Percentiles rank a stretch among this genome's conserved stretches.
phyloP scores from a whole-genome alignment of 208 protist species.

The Crithidia fasciculata region DNA sequence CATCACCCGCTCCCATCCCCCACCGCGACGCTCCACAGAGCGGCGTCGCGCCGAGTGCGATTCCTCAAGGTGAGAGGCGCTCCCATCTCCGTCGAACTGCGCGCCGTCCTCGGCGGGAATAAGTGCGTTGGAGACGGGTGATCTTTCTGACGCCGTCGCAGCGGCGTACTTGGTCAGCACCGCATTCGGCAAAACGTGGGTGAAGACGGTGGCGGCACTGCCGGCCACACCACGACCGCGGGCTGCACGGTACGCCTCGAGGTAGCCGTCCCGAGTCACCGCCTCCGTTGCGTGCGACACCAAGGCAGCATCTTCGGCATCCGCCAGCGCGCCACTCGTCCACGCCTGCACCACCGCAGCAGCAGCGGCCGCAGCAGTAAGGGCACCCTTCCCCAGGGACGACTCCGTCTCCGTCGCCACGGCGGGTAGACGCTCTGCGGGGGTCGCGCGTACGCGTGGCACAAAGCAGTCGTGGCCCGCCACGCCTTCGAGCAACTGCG shows the following conservation, averaged over 20 bases:
- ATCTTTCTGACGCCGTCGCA: neutral
- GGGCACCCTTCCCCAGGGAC: no score
- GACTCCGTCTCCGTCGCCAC: neutral
- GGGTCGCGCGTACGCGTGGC: constrained; percentile 7
- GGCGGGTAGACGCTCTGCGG: no score
- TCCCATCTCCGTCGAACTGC: neutral
- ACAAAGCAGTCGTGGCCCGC: constrained; percentile 28
- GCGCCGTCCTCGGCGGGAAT: neutral
- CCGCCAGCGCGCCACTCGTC: constrained; percentile 14
- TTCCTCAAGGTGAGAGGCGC: neutral
- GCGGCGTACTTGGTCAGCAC: constrained; percentile 5
- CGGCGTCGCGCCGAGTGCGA: neutral
- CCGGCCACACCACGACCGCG: neutral
- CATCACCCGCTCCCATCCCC: constrained; percentile 11
- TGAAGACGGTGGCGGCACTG: neutral
- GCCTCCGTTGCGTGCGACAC: neutral
- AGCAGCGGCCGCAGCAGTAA: no score
- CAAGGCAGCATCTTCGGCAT: constrained; percentile 17
- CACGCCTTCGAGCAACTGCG: constrained; percentile 13
- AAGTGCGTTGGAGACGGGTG: neutral
- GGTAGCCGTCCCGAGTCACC: neutral
- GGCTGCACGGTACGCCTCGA: constrained; percentile 16
- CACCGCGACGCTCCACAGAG: neutral
- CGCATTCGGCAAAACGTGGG: neutral
- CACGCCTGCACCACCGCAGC: constrained; percentile 1